Evolutionary conservation across 192 early-diverging fungal genomes (phyloP), one percentile per base, ranked within the genome.

Genomic region (Paraglomus occultum): DNA sequence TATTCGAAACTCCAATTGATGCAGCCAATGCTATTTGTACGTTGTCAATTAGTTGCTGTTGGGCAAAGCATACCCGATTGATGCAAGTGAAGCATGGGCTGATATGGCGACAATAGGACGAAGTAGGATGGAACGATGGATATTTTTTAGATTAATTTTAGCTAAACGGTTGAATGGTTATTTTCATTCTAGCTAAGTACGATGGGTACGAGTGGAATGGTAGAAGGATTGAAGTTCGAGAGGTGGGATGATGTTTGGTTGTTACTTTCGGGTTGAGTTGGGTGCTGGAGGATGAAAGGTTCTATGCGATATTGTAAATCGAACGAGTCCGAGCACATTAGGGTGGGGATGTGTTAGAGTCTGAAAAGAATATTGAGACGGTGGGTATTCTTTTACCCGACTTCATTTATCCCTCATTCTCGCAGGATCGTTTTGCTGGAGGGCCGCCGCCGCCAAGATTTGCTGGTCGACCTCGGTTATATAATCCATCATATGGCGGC

Each of bases 121-220:
- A 58, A 57, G 51, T 18, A 67, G n/a, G 51, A 53, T 17, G 22
- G 12, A 40, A 23, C 17, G 8, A 9, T 17, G 51, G 65, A n/a
- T 54, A 40, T 53, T 48, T 20, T 54, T 54, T 67, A 43, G 65
- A 42, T 17, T 31, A 17, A 44, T 58, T 39, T 57, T 46, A 66
- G 49, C 53, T 51, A 63, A 60, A 71, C 43, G 49, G 60, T 71
- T 71, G 55, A 60, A 71, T 51, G 49, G 60, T 71, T 75, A 42
- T 50, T 76, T 82, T 71, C 57, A 68, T 77, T 63, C 66, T 79
- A 93, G 92, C 86, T 12, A 88, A 88, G 81, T 93, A 90, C 74
- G 84, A 91, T 76, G 83, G 89, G 57, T 89, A 85, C 76, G 90
- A 92, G 57, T 90, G 87, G 91, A 81, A 89, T 71, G 89, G 89